A percentile compares a stretch with the other conserved stretches of the same genome.
phyloP scores from a whole-genome alignment of 2,329 filamentous ascomycete species.

The Aspergillus sp. region DNA sequence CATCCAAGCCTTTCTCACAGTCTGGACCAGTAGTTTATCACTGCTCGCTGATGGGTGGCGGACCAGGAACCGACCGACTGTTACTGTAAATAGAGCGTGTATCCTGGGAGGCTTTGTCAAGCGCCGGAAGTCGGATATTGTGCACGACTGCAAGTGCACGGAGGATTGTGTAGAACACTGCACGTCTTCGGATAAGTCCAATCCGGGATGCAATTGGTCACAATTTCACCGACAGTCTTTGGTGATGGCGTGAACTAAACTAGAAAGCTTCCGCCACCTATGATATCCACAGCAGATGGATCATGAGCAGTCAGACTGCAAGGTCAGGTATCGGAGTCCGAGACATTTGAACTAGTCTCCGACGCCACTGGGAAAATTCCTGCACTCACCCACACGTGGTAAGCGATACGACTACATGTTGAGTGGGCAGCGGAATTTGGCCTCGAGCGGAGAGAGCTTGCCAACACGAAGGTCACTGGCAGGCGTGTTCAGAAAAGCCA shows the following conservation, averaged over 20 bases:
- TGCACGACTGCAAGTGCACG: too few species aligned
- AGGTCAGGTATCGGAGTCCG: slow-evolving; percentile 8
- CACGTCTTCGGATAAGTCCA: background rate
- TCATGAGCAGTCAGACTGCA: background rate
- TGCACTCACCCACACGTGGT: slow-evolving; percentile 6
- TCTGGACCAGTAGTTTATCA: background rate
- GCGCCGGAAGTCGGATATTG: background rate
- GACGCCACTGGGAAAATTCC: slow-evolving; percentile 9
- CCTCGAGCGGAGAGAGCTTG: background rate
- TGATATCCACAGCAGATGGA: background rate
- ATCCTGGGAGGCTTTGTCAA: background rate
- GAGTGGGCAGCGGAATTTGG: background rate
- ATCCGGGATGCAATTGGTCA: background rate
- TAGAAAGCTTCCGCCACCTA: background rate
- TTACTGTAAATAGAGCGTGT: background rate
- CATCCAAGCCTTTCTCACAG: background rate
- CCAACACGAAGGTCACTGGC: background rate
- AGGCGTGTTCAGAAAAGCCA: background rate
- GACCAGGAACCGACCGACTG: background rate
- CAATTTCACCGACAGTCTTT: background rate
- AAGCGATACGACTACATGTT: background rate
- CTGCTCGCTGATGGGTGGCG: too few species aligned
- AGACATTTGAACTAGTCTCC: slow-evolving; percentile 13
- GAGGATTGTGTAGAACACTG: too few species aligned
- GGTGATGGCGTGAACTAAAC: background rate